Evolutionary conservation across 2,329 filamentous ascomycete genomes (phyloP), one percentile per base, ranked within the genome.

Genomic region (Phyllosticta capitalensis): DNA sequence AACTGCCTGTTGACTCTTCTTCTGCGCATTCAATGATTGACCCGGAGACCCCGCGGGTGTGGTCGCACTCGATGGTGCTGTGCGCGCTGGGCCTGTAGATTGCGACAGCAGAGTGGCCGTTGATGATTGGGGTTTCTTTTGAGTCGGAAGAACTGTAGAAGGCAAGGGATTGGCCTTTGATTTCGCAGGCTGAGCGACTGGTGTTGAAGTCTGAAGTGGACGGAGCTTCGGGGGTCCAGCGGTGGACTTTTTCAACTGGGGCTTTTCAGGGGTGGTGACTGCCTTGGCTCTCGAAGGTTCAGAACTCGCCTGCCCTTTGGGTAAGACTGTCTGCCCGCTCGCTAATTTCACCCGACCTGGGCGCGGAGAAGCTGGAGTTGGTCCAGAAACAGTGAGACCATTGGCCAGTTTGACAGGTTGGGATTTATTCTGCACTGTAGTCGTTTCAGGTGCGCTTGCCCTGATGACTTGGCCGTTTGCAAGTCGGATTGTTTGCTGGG

Each of bases 381-480:
- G 22, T 22, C 45, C 38, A 20, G 52, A 53, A 6, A 60, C n/a
- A 3, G 22, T 7, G 7, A 60, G 21, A 5, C 58, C 58, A 14
- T 56, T 57, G 17, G 55, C 55, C 6, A 57, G 17, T 38, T n/a
- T 57, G 9, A 57, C 55, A 12, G 58, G 21, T 14, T n/a, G 14
- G 19, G 21, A 28, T 54, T n/a, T 45, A 4, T 60, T 30, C 9
- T 55, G 49, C 20, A 54, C 58, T 20, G 55, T 20, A 6, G 58
- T 54, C 3, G 50, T 54, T 26, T 56, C 58, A 3, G 49, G 54
- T 5, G 50, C 50, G 20, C 7, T 22, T 0, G 58, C 58, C 14
- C 30, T 56, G 50, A 60, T 60, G n/a, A 45, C 26, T 9, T 60
- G 48, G 7, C 58, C 58, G 22, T 56, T 60, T 7, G 58, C 58